Base-by-base conservation (phyloP, 2,329 filamentous ascomycete species). In the Alternaria consortialis region DNA sequence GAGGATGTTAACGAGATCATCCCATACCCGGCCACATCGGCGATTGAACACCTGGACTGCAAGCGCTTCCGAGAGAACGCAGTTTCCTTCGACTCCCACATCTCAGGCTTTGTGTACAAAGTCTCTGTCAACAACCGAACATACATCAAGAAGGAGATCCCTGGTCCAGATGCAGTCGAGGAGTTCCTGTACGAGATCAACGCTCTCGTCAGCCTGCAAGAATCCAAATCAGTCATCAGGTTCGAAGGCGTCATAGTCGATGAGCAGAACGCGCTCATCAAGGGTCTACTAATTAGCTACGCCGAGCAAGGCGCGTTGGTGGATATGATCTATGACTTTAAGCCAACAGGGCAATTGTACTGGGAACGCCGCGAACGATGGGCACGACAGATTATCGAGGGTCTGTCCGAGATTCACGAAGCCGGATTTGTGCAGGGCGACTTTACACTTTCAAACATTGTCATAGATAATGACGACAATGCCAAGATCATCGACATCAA, bases 401-500 rank as follows among this genome's bases (percentile, higher is more conserved):
- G 95, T 2, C 85, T 99, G 3, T 90, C 92, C 1, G 93, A 97
- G 71, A 94, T 99, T 31, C 95, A 99, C 73, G 94, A 98, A 78
- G 90, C 92, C 23, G 95, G 95, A 5, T 98, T 97, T 77, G 95
- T 99, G 11, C 95, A 99, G 75, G 95, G 95, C 25, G 95, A 99
- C 75, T 97, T 99, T 67, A 99, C 95, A 0, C 84, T 99, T 29
- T 97, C 94, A 5, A 99, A 99, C 75, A 97, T 99, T 66, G 95
- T 99, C 63, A 91, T 99, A 72, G 93, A 98, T 77, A 85, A 86
- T 12, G 81, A 91, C 43, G 90, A 93, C 74, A 86, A 97, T 73
- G 95, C 94, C 8, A 94, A 96, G 73, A 98, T 99, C 68, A 99
- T 99, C 74, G 95, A 99, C 79, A 97, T 99, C 81, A 99, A 99